Evolutionary conservation across 192 early-diverging fungal genomes (phyloP).

Genomic region (Coemansia guatemalensis): DNA sequence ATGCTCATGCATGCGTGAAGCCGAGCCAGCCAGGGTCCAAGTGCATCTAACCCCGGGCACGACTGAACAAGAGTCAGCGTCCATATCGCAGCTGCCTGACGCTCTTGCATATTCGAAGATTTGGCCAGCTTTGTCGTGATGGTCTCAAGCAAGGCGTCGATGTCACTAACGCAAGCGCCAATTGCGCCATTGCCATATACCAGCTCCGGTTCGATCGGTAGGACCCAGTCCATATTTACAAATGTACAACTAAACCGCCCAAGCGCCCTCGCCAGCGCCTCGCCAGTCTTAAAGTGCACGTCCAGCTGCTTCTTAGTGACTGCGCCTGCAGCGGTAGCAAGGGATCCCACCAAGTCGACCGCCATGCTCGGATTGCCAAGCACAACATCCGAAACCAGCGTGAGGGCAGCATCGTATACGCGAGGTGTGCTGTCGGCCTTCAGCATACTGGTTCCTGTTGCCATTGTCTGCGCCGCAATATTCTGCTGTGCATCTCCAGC

Average conservation of each 20-base stretch:
- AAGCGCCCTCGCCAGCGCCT: slow-evolving; percentile 61
- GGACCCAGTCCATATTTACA: slow-evolving; percentile 25
- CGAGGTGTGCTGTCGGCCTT: slow-evolving; percentile 72
- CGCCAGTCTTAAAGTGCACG: slow-evolving; percentile 81
- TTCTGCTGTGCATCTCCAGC: background rate
- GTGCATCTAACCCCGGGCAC: slow-evolving; percentile 21
- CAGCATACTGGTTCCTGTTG: slow-evolving; percentile 35
- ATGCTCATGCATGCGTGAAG: slow-evolving; percentile 78
- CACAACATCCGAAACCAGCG: slow-evolving; percentile 67
- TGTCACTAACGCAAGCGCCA: slow-evolving; percentile 13
- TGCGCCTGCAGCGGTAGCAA: slow-evolving; percentile 59
- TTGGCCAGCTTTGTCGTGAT: slow-evolving; percentile 20
- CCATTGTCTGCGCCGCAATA: slow-evolving; percentile 12
- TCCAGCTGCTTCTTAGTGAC: slow-evolving; percentile 76
- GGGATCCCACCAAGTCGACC: slow-evolving; percentile 37
- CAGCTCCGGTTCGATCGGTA: slow-evolving; percentile 23
- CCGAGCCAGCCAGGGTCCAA: slow-evolving; percentile 53
- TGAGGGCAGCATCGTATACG: slow-evolving; percentile 71
- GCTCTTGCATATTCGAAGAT: slow-evolving; percentile 33
- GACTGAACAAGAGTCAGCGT: slow-evolving; percentile 32
- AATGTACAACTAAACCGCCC: slow-evolving; percentile 41
- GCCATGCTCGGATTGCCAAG: slow-evolving; percentile 42
- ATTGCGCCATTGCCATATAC: slow-evolving; percentile 22
- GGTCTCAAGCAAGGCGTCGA: slow-evolving; percentile 17
- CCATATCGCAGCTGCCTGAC: slow-evolving; percentile 47